phyloP scores from a whole-genome alignment of 805 yeast species.

The Cyberlindnera veronae region DNA sequence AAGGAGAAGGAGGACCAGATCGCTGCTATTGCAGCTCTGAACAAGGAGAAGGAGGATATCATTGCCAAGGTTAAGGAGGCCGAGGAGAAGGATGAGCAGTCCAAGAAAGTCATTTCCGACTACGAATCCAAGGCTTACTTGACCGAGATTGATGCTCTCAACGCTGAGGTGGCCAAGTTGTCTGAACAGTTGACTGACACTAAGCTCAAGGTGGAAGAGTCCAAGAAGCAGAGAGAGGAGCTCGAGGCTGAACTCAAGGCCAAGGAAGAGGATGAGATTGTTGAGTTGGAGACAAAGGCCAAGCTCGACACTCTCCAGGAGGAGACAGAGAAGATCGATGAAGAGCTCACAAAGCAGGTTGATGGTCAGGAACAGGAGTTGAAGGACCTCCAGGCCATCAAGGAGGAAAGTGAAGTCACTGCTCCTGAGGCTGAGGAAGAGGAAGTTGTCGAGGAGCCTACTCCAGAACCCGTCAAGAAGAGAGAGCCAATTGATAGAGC shows the following conservation, averaged over 20 bases:
- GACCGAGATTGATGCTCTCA: slow-evolving; percentile 19
- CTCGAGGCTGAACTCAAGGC: slow-evolving; percentile 8
- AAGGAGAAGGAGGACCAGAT: slow-evolving; percentile 15
- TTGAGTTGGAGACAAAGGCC: slow-evolving; percentile 15
- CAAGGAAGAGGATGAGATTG: slow-evolving; percentile 13
- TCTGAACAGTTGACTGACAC: slow-evolving; percentile 13
- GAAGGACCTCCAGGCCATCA: slow-evolving; percentile 5
- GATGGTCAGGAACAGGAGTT: slow-evolving; percentile 13
- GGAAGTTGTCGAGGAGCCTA: slow-evolving; percentile 2
- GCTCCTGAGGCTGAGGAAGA: slow-evolving; percentile 3
- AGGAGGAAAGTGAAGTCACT: neutral
- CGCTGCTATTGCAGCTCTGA: slow-evolving; percentile 19
- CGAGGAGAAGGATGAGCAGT: slow-evolving; percentile 8
- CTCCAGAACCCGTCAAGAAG: slow-evolving; percentile 5
- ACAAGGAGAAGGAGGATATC: slow-evolving; percentile 18
- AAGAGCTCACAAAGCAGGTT: slow-evolving; percentile 13
- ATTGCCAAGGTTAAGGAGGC: slow-evolving; percentile 15
- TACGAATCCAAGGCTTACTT: slow-evolving; percentile 13
- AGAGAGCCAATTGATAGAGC: slow-evolving; percentile 9
- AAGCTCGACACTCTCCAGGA: slow-evolving; percentile 17
- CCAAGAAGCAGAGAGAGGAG: slow-evolving; percentile 11
- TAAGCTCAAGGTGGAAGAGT: slow-evolving; percentile 12
- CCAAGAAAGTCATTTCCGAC: slow-evolving; percentile 12
- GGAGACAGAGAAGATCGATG: slow-evolving; percentile 15
- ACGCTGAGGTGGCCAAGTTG: slow-evolving; percentile 17